Evolutionary conservation across 495 filamentous ascomycete genomes (phyloP), one percentile per base, ranked within the genome.

Genomic region (Aspergillus homomorphus): DNA sequence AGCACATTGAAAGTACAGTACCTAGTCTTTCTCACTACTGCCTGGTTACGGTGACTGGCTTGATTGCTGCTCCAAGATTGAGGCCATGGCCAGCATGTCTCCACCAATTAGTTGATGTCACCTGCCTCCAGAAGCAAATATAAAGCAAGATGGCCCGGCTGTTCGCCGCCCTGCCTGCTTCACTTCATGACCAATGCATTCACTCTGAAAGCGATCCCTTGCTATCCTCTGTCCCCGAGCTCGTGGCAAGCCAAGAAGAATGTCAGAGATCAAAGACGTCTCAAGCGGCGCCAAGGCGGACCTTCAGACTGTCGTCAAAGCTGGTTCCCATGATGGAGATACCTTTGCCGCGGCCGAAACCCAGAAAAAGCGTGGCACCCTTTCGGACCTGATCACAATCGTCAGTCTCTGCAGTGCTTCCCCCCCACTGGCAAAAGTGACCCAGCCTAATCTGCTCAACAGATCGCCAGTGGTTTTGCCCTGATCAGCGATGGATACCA

Each of bases 401-500:
- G 33, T 38, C 33, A 38, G 33, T 38, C 2, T 12, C 33, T 9
- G 12, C 5, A 14, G 12, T 38, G 2, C 10, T 12, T 38, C 33
- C 4, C 15, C 10, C 6, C 8, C 15, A 14, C 33, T 38, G 12
- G 15, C 33, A 38, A 2, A 14, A 38, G 2, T 30, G n/a, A n/a
- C n/a, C n/a, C n/a, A n/a, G n/a, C n/a, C n/a, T n/a, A n/a, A n/a
- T n/a, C n/a, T n/a, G n/a, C n/a, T n/a, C n/a, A n/a, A n/a, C 24
- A 51, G 48, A n/a, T 51, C 12, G 48, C 48, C 12, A 51, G 48
- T 30, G 48, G 48, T 6, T 51, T 51, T n/a, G 48, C 48, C 48
- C 12, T 51, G 15, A 51, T 51, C 15, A 51, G 48, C 15, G 48
- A 51, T 51, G 48, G 48, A 16, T 51, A 51, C 23, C 48, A 51